Evolutionary conservation across 2,329 filamentous ascomycete genomes (phyloP).

Genomic region (Monilinia fructicola): DNA sequence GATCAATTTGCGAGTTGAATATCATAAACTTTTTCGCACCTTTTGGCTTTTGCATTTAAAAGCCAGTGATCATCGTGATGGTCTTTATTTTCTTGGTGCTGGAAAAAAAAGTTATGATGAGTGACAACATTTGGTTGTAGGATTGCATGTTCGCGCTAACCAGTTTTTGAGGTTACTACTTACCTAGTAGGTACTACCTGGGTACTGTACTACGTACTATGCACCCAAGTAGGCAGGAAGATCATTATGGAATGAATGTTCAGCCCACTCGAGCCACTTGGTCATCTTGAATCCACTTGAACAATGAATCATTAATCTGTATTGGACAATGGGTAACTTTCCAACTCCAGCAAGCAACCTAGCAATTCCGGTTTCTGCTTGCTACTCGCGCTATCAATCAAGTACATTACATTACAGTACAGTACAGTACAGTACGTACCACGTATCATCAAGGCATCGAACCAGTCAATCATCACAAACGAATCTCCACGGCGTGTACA

Average conservation of each 20-base stretch:
- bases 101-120: background rate
- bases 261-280: background rate
- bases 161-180: background rate
- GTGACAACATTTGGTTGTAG: background rate
- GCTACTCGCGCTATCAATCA: background rate
- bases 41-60: background rate
- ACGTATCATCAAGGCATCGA: background rate
- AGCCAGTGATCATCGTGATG: background rate
- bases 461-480: background rate
- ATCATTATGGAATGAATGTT: background rate
- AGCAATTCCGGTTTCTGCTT: background rate
- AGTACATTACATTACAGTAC: no score
- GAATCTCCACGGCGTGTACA: background rate
- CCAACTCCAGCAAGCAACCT: background rate
- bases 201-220: no score
- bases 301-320: background rate
- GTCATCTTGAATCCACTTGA: background rate
- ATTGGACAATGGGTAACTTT: background rate
- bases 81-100: background rate
- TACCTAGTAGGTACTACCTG: no score
- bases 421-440: no score
- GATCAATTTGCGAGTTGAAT: background rate
- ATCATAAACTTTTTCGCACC: background rate
- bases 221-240: background rate
- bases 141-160: background rate